Base-by-base conservation (phyloP, 345 rosid genomes). In the Clausena lansium region DNA sequence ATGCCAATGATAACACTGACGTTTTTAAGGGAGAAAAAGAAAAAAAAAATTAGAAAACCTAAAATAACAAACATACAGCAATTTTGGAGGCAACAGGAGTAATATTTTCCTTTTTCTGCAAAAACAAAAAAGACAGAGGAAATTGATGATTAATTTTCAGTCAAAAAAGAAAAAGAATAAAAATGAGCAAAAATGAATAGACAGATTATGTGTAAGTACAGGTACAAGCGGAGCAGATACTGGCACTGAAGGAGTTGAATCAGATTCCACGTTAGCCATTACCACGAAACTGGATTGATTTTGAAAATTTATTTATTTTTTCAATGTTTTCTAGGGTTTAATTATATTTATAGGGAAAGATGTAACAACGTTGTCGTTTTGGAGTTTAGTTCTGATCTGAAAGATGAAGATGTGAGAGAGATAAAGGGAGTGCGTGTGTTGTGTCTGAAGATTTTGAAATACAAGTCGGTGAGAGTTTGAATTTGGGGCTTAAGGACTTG, bases 41-140 rank as follows among this genome's bases (percentile, higher is more conserved):
- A 77, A 7, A 5, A 57, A 19, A 17, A 7, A n/a, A n/a, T n/a
- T n/a, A n/a, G n/a, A n/a, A n/a, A 75, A 55, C 8, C n/a, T 28
- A 15, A 30, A 39, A 0, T 17, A 0, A 36, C 39, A 19, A 62
- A 59, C 76, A 1, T 88, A 95, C 98, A 74, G 83, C 83, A 60
- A 95, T 86, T 85, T 90, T 95, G 0, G 91, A 86, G 77, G 90
- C 90, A 75, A 90, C 68, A 7, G 91, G 95, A 47, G 88, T 83
- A 17, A 72, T n/a, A 67, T 78, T 89, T 80, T 93, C 94, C 80
- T 93, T 93, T 85, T 78, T 90, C 99, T 93, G 93, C 87, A 75
- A 81, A 60, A 58, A 59, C 36, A 78, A 59, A 45, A 45, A 45
- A 32, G 30, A 33, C 2, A 57, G 32, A 25, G 7, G n/a, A 24